Conservation (phyloP, 164 flowering plant species). For the Echeveria elegans region DNA sequence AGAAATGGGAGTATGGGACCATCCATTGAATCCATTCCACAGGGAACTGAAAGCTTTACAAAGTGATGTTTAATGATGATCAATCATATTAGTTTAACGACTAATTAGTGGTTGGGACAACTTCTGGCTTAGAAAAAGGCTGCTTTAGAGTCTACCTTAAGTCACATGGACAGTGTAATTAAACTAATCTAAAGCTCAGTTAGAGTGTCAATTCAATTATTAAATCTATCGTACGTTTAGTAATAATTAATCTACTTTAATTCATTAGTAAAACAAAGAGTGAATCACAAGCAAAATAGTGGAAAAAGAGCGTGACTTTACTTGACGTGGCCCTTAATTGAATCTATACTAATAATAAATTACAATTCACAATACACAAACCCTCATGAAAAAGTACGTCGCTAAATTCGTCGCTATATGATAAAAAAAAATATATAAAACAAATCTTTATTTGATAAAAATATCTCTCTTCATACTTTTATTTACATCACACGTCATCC, state of each 20-base stretch:
- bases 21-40: too few relatives aligned
- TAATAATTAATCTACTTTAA: too few relatives aligned
- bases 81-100: slow-evolving; percentile 1
- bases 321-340: neutral
- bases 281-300: neutral
- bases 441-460: too few relatives aligned
- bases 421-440: too few relatives aligned
- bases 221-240: neutral
- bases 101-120: slow-evolving; percentile 4
- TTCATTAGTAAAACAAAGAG: neutral
- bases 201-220: neutral
- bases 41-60: neutral
- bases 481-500: too few relatives aligned
- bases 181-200: neutral
- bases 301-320: neutral
- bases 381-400: too few relatives aligned
- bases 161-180: neutral
- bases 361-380: too few relatives aligned
- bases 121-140: neutral
- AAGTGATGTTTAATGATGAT: neutral
- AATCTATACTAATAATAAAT: too few relatives aligned
- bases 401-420: too few relatives aligned
- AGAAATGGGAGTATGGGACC: too few relatives aligned
- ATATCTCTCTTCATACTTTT: too few relatives aligned
- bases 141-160: slow-evolving; percentile 5